Percentiles rank a stretch among this genome's conserved stretches.
phyloP scores from a whole-genome alignment of 768 basidiomycete species.

The Boletales sp. region DNA sequence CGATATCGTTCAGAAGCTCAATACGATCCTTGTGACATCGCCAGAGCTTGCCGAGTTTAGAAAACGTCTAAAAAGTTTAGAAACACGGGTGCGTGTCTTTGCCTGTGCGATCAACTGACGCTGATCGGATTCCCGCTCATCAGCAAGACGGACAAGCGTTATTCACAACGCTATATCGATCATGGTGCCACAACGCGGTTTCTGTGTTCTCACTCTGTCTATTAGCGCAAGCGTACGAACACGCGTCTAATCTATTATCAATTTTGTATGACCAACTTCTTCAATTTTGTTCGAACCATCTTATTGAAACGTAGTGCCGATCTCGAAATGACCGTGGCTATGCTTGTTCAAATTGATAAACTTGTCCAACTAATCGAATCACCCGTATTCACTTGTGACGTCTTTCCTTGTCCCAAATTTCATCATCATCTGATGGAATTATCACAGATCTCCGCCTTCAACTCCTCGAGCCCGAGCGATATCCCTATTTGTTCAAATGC shows the following conservation, averaged over 20 bases:
- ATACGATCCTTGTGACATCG: constrained; percentile 93
- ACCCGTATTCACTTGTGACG: constrained; percentile 94
- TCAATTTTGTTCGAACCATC: neutral
- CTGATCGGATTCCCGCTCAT: neutral
- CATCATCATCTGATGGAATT: constrained; percentile 1
- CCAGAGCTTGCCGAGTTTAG: constrained; percentile 95
- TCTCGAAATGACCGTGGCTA: constrained; percentile 90
- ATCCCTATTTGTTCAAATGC: constrained; percentile 96
- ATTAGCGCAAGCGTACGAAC: constrained; percentile 97
- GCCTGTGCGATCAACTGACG: neutral
- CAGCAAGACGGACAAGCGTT: constrained; percentile 95
- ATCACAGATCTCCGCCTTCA: constrained; percentile 78
- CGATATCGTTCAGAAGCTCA: constrained; percentile 95
- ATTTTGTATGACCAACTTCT: constrained; percentile 68
- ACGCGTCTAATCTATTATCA: constrained; percentile 91
- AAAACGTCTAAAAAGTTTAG: constrained; percentile 86
- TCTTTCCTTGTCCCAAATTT: neutral
- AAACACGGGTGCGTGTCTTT: constrained; percentile 68
- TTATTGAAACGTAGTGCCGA: constrained; percentile 64
- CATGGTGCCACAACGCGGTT: constrained; percentile 99
- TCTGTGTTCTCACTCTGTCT: constrained; percentile 95
- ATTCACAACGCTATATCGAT: constrained; percentile 90
- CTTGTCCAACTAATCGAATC: constrained; percentile 97
- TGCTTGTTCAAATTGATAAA: constrained; percentile 96
- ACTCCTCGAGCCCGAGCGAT: constrained; percentile 92